phyloP scores from a whole-genome alignment of 2,329 filamentous ascomycete genomes.

The Cladosporium sphaerospermum region DNA sequence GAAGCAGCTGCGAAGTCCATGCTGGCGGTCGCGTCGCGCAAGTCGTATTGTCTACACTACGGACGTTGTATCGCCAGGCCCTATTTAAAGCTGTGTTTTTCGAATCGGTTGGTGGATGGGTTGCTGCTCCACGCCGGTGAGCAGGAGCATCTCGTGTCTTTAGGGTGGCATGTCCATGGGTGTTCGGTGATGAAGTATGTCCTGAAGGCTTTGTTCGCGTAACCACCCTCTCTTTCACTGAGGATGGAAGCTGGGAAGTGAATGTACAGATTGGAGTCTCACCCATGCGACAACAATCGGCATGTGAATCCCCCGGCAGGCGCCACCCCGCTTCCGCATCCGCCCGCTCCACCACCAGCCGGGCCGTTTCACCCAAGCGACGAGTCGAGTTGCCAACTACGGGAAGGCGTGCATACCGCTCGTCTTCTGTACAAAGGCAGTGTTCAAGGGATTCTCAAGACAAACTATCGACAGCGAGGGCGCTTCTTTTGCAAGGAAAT shows the following conservation, averaged over 20 bases:
- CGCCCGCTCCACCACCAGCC: neutral
- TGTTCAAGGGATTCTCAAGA: no score
- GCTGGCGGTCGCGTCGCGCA: neutral
- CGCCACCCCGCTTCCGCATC: neutral
- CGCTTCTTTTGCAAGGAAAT: no score
- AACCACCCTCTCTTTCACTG: neutral
- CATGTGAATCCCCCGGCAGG: neutral
- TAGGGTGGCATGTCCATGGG: slow-evolving; percentile 2
- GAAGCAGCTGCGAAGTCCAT: slow-evolving; percentile 7
- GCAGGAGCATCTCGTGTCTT: neutral
- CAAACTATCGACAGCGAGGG: no score
- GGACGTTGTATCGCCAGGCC: no score
- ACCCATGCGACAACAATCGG: neutral
- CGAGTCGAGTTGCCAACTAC: no score
- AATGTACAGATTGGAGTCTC: neutral
- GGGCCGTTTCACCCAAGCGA: no score
- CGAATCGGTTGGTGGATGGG: neutral
- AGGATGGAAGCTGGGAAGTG: neutral
- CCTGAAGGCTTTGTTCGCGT: no score
- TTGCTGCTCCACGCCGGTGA: neutral
- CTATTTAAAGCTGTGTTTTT: no score
- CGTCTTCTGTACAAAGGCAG: no score
- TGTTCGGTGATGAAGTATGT: neutral
- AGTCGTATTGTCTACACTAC: no score
- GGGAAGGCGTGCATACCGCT: no score